Conservation (phyloP, 208 protist species). For the Phytomonas francai region DNA sequence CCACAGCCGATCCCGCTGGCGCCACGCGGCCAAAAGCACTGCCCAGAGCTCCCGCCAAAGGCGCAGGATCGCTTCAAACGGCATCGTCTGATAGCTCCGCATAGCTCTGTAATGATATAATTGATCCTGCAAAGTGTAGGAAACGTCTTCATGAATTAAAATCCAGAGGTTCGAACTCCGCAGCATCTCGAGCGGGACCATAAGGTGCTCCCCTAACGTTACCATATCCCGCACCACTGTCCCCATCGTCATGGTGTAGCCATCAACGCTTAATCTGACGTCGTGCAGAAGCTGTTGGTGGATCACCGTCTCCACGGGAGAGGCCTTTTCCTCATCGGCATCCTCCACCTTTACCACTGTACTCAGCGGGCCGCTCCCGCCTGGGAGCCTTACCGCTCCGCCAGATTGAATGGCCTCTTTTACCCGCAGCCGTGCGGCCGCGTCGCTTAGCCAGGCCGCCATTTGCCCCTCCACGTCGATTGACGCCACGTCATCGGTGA, state of each 20-base stretch:
- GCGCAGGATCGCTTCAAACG: conserved; percentile 15
- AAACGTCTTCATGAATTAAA: conserved; percentile 51
- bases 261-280: background rate
- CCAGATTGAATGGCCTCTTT: too few relatives aligned
- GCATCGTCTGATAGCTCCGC: background rate
- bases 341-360: too few relatives aligned
- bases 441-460: too few relatives aligned
- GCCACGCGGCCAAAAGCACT: conserved; percentile 55
- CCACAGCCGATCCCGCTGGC: conserved; percentile 53
- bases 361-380: too few relatives aligned
- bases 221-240: conserved; percentile 42
- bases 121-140: conserved; percentile 35
- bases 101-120: conserved; percentile 38
- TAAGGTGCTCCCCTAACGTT: conserved; percentile 30
- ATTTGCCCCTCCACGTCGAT: too few relatives aligned
- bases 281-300: background rate
- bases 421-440: too few relatives aligned
- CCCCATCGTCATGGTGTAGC: background rate
- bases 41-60: conserved; percentile 61
- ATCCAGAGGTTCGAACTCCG: conserved; percentile 54
- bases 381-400: too few relatives aligned
- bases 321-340: too few relatives aligned
- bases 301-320: too few relatives aligned
- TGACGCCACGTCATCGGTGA: too few relatives aligned
- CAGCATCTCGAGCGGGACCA: conserved; percentile 44